phyloP scores from a whole-genome alignment of 208 protist genomes.

The Trypanosoma theileri region DNA sequence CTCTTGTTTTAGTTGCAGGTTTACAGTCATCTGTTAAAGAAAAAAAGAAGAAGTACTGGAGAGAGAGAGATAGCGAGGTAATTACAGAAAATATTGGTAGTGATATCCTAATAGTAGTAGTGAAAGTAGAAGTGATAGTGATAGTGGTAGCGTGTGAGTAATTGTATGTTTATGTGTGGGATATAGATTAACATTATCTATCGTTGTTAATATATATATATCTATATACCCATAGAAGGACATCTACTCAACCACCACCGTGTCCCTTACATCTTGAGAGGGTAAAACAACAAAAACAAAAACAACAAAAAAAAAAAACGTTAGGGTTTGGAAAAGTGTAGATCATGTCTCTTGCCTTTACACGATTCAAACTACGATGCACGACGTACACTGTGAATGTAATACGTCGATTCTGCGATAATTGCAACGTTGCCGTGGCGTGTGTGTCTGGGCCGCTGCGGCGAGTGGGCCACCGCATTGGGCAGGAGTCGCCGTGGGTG shows the following conservation, averaged over 20 bases:
- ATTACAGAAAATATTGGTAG: too few relatives aligned
- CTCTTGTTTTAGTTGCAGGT: too few relatives aligned
- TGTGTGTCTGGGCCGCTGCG: conserved; percentile 43
- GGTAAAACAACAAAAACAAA: neutral
- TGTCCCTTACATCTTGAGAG: too few relatives aligned
- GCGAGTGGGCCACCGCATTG: conserved; percentile 42
- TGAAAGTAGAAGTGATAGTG: too few relatives aligned
- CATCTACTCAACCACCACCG: too few relatives aligned
- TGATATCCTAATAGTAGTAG: too few relatives aligned
- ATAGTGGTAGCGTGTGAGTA: too few relatives aligned
- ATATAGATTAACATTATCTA: neutral
- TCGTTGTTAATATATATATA: too few relatives aligned
- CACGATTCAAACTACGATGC: conserved; percentile 70
- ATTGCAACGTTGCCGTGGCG: conserved; percentile 53
- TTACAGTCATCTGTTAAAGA: neutral
- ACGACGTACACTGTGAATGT: conserved; percentile 57
- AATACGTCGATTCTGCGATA: conserved; percentile 65
- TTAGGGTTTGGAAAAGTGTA: too few relatives aligned
- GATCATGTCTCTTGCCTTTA: conserved; percentile 70
- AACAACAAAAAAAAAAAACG: neutral
- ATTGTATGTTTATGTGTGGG: too few relatives aligned
- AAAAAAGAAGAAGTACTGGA: neutral
- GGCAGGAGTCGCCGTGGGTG: conserved; percentile 79
- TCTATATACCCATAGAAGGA: too few relatives aligned
- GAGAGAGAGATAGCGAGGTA: neutral